These are phyloP conservation scores for Botrytis galanthina DNA, from an alignment of 2,329 filamentous ascomycete species.

Conservation along the genomic window DNA sequence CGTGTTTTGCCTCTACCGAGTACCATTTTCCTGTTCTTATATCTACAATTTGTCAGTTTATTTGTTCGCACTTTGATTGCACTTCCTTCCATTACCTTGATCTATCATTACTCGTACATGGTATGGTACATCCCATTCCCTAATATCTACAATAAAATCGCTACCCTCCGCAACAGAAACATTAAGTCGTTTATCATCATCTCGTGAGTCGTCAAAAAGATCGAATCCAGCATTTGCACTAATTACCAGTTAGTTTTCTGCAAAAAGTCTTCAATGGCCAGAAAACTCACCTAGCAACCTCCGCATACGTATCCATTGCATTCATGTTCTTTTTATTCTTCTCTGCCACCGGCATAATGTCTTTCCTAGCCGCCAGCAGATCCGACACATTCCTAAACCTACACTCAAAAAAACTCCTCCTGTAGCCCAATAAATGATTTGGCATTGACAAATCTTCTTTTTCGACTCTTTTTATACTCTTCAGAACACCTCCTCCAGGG, in stretches of 20 bases:
- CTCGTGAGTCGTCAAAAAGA: constrained; percentile 86
- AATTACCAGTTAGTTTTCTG: constrained; percentile 21
- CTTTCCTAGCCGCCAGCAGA: constrained; percentile 77
- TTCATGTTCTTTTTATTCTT: constrained; percentile 96
- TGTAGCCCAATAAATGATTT: constrained; percentile 90
- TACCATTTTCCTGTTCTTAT: constrained; percentile 98
- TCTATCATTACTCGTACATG: constrained; percentile 99
- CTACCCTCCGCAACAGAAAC: constrained; percentile 79
- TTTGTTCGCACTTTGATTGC: not conserved
- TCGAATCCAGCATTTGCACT: constrained; percentile 82
- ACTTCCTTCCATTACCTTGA: constrained; percentile 56
- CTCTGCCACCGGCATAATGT: constrained; percentile 86
- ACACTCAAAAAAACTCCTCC: constrained; percentile 82
- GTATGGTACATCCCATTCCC: constrained; percentile 99
- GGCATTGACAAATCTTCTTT: constrained; percentile 95
- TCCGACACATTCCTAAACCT: constrained; percentile 85
- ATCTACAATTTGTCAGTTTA: constrained; percentile 53
- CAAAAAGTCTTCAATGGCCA: not conserved
- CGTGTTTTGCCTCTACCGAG: constrained; percentile 89
- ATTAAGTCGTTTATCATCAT: constrained; percentile 76
- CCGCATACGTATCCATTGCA: constrained; percentile 97
- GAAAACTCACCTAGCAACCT: constrained; percentile 75
- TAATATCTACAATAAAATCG: constrained; percentile 97
- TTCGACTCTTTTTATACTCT: constrained; percentile 71
- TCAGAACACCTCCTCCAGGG: constrained; percentile 76